Conservation (phyloP, 75 land plant species). For the Selaginella moellendorffii region DNA sequence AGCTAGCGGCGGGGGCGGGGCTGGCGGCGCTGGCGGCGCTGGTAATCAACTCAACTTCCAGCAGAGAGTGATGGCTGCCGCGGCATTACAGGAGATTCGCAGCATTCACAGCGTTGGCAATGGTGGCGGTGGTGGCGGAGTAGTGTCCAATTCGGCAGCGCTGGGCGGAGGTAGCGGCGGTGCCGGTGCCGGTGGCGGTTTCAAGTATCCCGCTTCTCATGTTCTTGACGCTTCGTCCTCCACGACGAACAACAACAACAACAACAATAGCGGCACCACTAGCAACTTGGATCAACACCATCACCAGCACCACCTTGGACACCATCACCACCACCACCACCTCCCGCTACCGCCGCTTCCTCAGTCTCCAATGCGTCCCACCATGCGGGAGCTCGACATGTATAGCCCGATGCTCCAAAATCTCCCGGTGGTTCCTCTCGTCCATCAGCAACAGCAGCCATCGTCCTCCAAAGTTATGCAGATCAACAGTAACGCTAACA, state of each 20-base stretch:
- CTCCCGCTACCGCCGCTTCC: too few relatives aligned
- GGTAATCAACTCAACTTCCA: background rate
- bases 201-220: too few relatives aligned
- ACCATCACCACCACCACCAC: too few relatives aligned
- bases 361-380: too few relatives aligned
- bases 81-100: slow-evolving; percentile 2
- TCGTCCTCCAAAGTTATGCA: background rate
- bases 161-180: background rate
- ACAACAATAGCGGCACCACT: background rate
- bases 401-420: too few relatives aligned
- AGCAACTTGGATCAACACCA: too few relatives aligned
- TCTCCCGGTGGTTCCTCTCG: too few relatives aligned
- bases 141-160: background rate
- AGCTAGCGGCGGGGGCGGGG: too few relatives aligned
- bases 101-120: background rate
- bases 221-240: too few relatives aligned
- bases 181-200: background rate
- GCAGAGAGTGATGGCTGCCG: slow-evolving; percentile 10
- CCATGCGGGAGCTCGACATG: too few relatives aligned
- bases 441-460: background rate
- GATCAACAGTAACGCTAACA: background rate
- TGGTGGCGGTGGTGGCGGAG: background rate
- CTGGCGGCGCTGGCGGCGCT: too few relatives aligned
- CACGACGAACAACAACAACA: background rate
- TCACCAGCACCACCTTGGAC: too few relatives aligned